Conservation (phyloP, 768 basidiomycete genomes). For the Cubamyces sp. region DNA sequence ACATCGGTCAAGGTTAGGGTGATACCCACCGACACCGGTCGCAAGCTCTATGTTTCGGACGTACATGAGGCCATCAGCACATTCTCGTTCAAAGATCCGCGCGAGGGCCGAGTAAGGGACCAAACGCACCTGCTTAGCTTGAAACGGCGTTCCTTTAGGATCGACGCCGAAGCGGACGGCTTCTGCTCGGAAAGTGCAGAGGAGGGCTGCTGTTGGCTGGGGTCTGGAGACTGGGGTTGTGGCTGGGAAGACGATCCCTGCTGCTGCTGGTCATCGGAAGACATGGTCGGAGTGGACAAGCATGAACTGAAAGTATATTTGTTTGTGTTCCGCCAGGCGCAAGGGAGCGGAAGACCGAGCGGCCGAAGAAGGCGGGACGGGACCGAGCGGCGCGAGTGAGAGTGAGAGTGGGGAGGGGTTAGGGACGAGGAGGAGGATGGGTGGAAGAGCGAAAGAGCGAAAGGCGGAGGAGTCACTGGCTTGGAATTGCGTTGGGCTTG, state of each 20-base stretch:
- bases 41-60: slow-evolving; percentile 61
- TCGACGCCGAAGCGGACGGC: slow-evolving; percentile 29
- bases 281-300: not conserved
- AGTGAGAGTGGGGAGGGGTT: not conserved
- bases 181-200: slow-evolving; percentile 11
- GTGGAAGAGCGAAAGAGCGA: not conserved
- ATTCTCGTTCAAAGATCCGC: not conserved
- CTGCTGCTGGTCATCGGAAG: slow-evolving; percentile 13
- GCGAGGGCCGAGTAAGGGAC: slow-evolving; percentile 3
- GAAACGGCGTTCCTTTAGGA: slow-evolving; percentile 80
- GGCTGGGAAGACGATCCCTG: slow-evolving; percentile 2
- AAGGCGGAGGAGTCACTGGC: not conserved
- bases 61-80: not conserved
- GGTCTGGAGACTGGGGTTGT: not conserved
- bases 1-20: not conserved
- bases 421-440: not conserved
- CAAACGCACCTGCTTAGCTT: slow-evolving; percentile 77
- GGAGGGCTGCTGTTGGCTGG: not conserved
- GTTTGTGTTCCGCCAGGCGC: not conserved
- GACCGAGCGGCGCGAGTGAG: not conserved
- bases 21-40: slow-evolving; percentile 83
- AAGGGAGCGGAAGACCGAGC: not conserved
- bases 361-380: not conserved
- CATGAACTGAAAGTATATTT: not conserved
- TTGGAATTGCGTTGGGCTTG: too few species aligned